Evolutionary conservation across 192 early-diverging fungal genomes (phyloP).

Genomic region (Linnemannia elongata): DNA sequence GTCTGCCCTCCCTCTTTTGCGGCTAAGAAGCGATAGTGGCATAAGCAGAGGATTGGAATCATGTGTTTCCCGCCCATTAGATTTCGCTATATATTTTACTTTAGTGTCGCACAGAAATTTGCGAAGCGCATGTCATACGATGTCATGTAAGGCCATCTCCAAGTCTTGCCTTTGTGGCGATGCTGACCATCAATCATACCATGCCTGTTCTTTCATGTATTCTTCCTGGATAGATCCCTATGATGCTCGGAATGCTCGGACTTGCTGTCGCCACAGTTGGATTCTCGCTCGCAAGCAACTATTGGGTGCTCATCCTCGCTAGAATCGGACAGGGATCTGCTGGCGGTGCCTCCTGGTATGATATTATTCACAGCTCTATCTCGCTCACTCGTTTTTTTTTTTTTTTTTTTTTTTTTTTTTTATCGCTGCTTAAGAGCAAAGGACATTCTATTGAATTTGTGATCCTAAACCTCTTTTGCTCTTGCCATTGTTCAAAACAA

Average conservation of each 20-base stretch:
- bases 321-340: conserved; percentile 80
- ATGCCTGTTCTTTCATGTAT: not conserved
- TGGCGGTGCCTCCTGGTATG: conserved; percentile 79
- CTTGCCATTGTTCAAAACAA: not conserved
- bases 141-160: not conserved
- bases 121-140: not conserved
- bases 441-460: too few species aligned
- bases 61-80: not conserved
- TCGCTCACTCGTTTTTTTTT: too few species aligned
- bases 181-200: not conserved
- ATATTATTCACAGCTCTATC: not conserved
- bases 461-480: not conserved
- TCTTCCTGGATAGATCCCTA: conserved; percentile 63
- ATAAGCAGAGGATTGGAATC: not conserved
- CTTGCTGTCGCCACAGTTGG: conserved; percentile 72
- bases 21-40: not conserved
- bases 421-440: too few species aligned
- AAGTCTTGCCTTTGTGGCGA: not conserved
- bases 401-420: too few species aligned
- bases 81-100: not conserved
- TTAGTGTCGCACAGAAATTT: not conserved
- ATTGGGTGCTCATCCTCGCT: conserved; percentile 75
- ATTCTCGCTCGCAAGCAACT: conserved; percentile 75
- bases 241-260: conserved; percentile 78
- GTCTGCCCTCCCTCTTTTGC: not conserved